Evolutionary conservation across 805 yeast species (phyloP).

Genomic region (Lachancea dasiensis): DNA sequence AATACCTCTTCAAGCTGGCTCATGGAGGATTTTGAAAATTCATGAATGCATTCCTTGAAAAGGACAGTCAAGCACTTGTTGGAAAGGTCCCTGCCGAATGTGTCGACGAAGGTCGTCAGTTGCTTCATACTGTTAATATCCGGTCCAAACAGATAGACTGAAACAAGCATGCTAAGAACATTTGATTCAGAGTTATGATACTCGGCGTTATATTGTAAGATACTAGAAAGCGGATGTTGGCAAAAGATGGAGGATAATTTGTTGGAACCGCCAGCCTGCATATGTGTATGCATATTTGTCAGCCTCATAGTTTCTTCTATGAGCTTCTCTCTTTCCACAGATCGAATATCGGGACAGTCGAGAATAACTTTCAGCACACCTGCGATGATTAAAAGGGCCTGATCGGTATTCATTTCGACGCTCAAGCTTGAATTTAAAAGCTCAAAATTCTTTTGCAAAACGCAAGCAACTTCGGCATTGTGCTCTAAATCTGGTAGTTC

Average conservation of each 20-base stretch:
- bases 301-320: conserved; percentile 19
- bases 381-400: conserved; percentile 21
- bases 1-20: conserved; percentile 43
- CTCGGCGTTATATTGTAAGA: neutral
- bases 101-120: conserved; percentile 19
- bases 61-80: conserved; percentile 12
- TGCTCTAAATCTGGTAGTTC: conserved; percentile 10
- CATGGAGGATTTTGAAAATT: conserved; percentile 22
- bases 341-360: conserved; percentile 1
- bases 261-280: conserved; percentile 13
- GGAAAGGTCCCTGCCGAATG: conserved; percentile 9
- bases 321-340: conserved; percentile 9
- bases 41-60: conserved; percentile 20
- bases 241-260: conserved; percentile 2
- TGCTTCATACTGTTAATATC: conserved; percentile 14
- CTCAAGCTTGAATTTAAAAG: conserved; percentile 23
- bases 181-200: neutral
- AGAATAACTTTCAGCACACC: conserved; percentile 13
- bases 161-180: neutral
- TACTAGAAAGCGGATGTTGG: neutral
- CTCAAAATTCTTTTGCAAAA: conserved; percentile 16
- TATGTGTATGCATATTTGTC: conserved; percentile 15
- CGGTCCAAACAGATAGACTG: neutral
- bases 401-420: conserved; percentile 23
- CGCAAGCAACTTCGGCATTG: conserved; percentile 13